Base-by-base conservation (phyloP, 345 rosid genomes). In the Gossypium herbaceum region DNA sequence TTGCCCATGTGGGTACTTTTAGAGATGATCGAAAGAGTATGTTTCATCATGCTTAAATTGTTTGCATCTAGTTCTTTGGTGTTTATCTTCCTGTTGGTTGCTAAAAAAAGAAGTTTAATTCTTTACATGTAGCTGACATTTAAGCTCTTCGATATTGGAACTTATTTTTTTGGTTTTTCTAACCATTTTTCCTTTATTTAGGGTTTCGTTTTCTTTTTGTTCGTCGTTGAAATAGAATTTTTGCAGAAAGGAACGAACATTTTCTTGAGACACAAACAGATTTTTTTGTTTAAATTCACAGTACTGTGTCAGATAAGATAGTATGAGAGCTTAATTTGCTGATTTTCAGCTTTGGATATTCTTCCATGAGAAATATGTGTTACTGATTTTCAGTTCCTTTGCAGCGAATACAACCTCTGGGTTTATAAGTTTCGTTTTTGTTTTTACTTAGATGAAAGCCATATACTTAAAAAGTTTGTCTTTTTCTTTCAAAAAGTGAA, bases 61-160 rank as follows among this genome's bases (percentile, higher is more conserved):
- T 20, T 20, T 20, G 22, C 22, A 20, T 20, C 22, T 20, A 20
- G 22, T 1, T 20, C 22, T 20, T 20, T 20, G 22, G 22, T 20
- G 22, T 20, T 20, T 20, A 20, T 20, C 22, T 20, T 20, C 22
- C 22, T 20, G 22, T 20, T 20, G 22, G 22, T 20, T 20, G 22
- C 22, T 20, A 20, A 20, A 20, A 20, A 15, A 25, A 27, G 45
- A 25, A 34, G 68, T 12, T 73, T 59, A 44, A 22, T 44, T 47
- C 25, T 56, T 62, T 69, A 7, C 62, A 73, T 73, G 76, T 73
- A 73, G 65, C 57, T 58, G 11, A 50, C 29, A 45, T 61, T 34
- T 19, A 39, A 39, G 43, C 51, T 71, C 51, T 47, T 27, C 47
- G 68, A 29, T 61, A 59, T 61, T 9, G 29, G 48, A 61, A 12